A percentile compares a stretch with the other conserved stretches of the same genome.
Conservation (phyloP, 192 early-diverging fungal species). For the Phlyctochytrium bullatum region DNA sequence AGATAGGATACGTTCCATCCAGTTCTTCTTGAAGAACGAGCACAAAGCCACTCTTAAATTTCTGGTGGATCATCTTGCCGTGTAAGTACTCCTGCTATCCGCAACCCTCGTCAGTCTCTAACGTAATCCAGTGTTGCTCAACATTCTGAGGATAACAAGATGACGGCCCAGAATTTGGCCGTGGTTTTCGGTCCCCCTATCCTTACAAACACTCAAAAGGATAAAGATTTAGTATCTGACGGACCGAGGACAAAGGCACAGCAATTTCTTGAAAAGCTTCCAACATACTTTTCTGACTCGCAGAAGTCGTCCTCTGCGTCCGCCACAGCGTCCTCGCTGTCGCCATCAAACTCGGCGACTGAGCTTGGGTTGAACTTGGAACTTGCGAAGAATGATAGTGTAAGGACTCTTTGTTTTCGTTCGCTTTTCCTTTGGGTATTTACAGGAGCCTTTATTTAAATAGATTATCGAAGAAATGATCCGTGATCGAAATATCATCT, state of each 20-base stretch:
- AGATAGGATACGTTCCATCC: conserved; percentile 32
- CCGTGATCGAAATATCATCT: neutral
- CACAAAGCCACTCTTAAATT: conserved; percentile 49
- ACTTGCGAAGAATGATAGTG: neutral
- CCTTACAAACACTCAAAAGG: conserved; percentile 30
- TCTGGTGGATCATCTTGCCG: conserved; percentile 55
- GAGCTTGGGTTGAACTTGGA: conserved; percentile 1
- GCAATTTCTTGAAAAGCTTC: neutral
- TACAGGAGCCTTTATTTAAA: neutral
- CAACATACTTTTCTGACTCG: neutral
- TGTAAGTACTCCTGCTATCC: no score
- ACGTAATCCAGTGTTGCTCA: conserved; percentile 38
- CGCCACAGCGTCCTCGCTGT: neutral
- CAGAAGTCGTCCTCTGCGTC: neutral
- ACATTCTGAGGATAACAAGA: conserved; percentile 60
- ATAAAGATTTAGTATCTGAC: neutral
- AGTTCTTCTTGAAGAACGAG: conserved; percentile 37
- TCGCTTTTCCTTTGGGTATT: neutral
- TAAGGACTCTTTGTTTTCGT: neutral
- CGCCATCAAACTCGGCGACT: neutral
- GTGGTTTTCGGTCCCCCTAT: conserved; percentile 55
- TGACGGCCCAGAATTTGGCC: conserved; percentile 58
- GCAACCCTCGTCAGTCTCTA: neutral
- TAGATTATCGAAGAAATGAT: conserved; percentile 8
- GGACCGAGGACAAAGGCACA: neutral